Evolutionary conservation across 78 protist species (phyloP), one percentile per base, ranked within the genome.

Genomic region (Blattamonas nauphoetae): DNA sequence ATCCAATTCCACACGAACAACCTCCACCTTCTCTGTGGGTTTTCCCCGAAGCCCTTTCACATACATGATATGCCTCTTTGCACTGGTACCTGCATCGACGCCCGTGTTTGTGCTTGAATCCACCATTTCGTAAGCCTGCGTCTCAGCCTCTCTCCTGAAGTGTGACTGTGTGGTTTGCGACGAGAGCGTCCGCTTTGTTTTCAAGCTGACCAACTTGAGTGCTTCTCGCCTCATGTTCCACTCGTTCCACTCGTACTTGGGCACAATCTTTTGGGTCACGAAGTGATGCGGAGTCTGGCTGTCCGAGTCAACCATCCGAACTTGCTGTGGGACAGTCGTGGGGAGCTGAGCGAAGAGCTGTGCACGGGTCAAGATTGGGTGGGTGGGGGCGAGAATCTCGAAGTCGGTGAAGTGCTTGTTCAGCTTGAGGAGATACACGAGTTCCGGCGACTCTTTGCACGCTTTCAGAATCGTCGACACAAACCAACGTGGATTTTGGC

Each of bases 171-270:
- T 45, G 45, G 89, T 87, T 78, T 87, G 89, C 2, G 89, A 1
- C 44, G 84, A 77, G 78, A 38, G 85, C 42, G 89, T 87, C 3
- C 29, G 33, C 89, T 86, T 71, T 80, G 0, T 45, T 4, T 0
- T 64, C 79, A 86, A 41, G 0, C 2, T 35, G 41, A 41, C 55
- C 2, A 86, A 38, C 84, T 86, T 80, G 41, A 87, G 3, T 33
- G 89, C 85, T 35, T 87, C 78, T 33, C 89, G 84, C 64, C 89
- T 55, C 78, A 87, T 82, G 38, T 71, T 45, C 89, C 89, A 87
- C 84, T 87, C 89, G 89, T 87, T 87, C 77, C 45, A 87, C 46
- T 87, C 89, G 78, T 87, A 87, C 78, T 45, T 44, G 35, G 81
- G 84, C 38, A 71, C 88, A 32, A 55, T 41, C 78, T 32, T 3